Conservation (phyloP, 345 rosid species). For the Brassica cretica region DNA sequence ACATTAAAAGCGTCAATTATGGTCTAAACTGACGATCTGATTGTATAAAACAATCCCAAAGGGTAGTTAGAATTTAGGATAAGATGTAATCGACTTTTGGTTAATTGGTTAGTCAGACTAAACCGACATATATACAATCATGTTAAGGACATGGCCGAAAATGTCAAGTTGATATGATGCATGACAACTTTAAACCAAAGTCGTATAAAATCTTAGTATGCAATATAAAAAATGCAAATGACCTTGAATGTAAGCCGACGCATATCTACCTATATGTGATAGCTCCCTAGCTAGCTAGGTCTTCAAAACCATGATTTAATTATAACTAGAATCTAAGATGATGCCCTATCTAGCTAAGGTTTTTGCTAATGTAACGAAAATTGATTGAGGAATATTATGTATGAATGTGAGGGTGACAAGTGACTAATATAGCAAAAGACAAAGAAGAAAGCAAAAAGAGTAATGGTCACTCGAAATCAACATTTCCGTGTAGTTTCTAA, state of each 20-base stretch:
- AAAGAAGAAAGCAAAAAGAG: constrained; percentile 28
- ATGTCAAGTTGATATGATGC: not conserved
- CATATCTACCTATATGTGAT: constrained; percentile 35
- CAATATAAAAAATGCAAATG: constrained; percentile 11
- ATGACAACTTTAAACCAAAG: constrained; percentile 19
- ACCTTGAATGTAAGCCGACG: not conserved
- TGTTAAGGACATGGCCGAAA: not conserved
- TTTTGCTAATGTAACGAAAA: constrained; percentile 16
- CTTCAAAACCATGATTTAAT: not conserved
- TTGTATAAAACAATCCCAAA: not conserved
- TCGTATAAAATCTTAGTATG: constrained; percentile 13
- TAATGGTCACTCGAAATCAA: constrained; percentile 29
- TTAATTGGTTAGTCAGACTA: not conserved
- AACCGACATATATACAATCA: not conserved
- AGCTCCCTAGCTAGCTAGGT: constrained; percentile 23
- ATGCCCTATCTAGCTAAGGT: constrained; percentile 12
- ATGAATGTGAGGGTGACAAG: constrained; percentile 30
- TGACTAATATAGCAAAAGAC: constrained; percentile 30
- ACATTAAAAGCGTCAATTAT: not conserved
- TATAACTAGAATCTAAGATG: constrained; percentile 12
- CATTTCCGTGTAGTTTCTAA: constrained; percentile 31
- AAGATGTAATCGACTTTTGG: not conserved
- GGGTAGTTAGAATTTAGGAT: not conserved
- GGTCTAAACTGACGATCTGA: not conserved
- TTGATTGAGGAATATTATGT: constrained; percentile 17